These are phyloP conservation scores for Coleophoma cylindrospora DNA, from an alignment of 2,329 filamentous ascomycete genomes.

Conservation along the genomic window DNA sequence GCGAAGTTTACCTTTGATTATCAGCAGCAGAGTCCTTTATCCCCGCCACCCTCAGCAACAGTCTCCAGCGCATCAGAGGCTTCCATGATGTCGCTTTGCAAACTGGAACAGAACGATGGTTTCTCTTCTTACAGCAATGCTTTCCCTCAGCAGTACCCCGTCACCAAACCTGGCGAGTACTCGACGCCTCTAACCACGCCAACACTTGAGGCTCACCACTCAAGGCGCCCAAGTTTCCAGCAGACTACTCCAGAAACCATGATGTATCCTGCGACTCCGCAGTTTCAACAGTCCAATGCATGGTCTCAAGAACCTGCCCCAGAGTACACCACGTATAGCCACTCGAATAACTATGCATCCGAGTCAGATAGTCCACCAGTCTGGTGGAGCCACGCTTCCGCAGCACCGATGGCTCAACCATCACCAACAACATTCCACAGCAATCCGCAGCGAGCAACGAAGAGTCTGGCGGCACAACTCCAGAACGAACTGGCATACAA, in stretches of 20 bases:
- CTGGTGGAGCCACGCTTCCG: slow-evolving; percentile 24
- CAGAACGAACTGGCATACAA: slow-evolving; percentile 21
- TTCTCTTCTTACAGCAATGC: slow-evolving; percentile 21
- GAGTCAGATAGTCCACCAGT: slow-evolving; percentile 16
- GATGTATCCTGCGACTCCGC: slow-evolving; percentile 18
- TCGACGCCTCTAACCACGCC: slow-evolving; percentile 22
- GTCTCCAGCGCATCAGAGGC: slow-evolving; percentile 18
- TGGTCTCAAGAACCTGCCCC: slow-evolving; percentile 17
- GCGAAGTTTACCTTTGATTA: slow-evolving; percentile 42
- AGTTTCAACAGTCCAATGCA: slow-evolving; percentile 13
- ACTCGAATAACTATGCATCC: slow-evolving; percentile 4
- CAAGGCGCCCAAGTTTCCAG: slow-evolving; percentile 14
- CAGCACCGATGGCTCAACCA: slow-evolving; percentile 20
- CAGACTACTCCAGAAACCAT: slow-evolving; percentile 8
- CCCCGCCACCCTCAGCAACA: slow-evolving; percentile 38
- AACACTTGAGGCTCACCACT: slow-evolving; percentile 11
- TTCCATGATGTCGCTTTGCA: slow-evolving; percentile 5
- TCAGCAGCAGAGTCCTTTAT: slow-evolving; percentile 34
- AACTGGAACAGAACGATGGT: slow-evolving; percentile 27
- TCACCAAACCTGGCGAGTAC: slow-evolving; percentile 3
- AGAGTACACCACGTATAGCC: slow-evolving; percentile 8
- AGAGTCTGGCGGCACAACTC: slow-evolving; percentile 21
- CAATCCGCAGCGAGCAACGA: slow-evolving; percentile 20
- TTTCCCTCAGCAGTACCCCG: slow-evolving; percentile 20
- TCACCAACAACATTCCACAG: slow-evolving; percentile 17